A percentile compares a stretch with the other conserved stretches of the same genome.
Evolutionary conservation across 2,329 filamentous ascomycete species (phyloP).

Genomic region (Colletotrichum orbiculare): DNA sequence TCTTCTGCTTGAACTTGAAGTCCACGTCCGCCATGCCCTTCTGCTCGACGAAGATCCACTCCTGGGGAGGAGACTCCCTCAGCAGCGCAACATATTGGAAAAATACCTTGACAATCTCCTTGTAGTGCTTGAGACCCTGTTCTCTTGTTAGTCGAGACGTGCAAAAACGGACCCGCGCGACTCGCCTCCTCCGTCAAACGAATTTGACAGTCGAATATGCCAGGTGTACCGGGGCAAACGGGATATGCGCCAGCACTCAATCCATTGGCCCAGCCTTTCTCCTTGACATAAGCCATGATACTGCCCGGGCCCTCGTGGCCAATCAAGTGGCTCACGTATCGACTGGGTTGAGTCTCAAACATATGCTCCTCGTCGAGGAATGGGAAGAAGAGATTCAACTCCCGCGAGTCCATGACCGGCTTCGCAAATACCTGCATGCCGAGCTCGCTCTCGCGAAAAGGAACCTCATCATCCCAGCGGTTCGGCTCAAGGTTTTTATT

Average conservation of each 20-base stretch:
- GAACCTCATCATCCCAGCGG: conserved; percentile 63
- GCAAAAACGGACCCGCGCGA: not conserved
- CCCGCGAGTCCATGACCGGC: conserved; percentile 88
- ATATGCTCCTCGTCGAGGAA: conserved; percentile 86
- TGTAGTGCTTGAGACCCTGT: conserved; percentile 79
- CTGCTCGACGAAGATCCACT: conserved; percentile 96
- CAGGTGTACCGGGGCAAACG: conserved; percentile 80
- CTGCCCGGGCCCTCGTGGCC: conserved; percentile 94
- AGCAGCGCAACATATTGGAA: conserved; percentile 95
- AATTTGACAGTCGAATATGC: conserved; percentile 83
- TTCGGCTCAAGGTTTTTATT: conserved; percentile 81
- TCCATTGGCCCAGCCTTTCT: conserved; percentile 88
- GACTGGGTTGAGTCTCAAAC: conserved; percentile 83
- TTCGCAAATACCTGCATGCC: conserved; percentile 84
- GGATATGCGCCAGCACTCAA: conserved; percentile 81
- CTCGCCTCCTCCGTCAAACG: conserved; percentile 83
- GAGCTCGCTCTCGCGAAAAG: conserved; percentile 61
- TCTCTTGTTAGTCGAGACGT: conserved; percentile 18
- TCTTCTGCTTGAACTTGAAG: conserved; percentile 96
- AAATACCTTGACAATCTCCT: conserved; percentile 82
- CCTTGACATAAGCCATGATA: conserved; percentile 89
- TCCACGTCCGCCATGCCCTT: conserved; percentile 91
- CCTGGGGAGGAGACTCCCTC: conserved; percentile 79
- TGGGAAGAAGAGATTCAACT: conserved; percentile 83
- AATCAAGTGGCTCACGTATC: conserved; percentile 89